Conservation (phyloP, 2,329 filamentous ascomycete species). For the Cladosporium sp. region DNA sequence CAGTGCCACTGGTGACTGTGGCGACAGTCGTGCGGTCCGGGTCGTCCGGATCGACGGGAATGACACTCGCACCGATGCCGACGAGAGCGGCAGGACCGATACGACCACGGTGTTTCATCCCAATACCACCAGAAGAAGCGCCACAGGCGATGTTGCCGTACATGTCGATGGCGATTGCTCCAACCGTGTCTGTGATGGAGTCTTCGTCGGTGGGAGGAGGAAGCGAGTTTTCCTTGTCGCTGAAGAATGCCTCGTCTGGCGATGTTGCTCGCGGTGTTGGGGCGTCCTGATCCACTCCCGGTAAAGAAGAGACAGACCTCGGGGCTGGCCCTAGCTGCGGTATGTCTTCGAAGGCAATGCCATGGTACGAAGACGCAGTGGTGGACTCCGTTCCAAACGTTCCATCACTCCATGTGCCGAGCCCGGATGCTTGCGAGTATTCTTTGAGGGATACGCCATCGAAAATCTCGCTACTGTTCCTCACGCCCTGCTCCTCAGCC, state of each 20-base stretch:
- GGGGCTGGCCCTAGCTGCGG: neutral
- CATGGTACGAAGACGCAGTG: neutral
- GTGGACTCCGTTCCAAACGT: neutral
- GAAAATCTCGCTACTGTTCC: neutral
- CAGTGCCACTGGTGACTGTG: slow-evolving; percentile 85
- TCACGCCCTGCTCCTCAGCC: slow-evolving; percentile 2
- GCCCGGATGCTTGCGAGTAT: neutral
- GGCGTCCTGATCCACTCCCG: neutral
- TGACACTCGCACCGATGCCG: slow-evolving; percentile 80
- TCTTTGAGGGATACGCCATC: neutral
- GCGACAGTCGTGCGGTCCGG: slow-evolving; percentile 65
- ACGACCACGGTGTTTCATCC: slow-evolving; percentile 93
- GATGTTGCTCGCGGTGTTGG: neutral
- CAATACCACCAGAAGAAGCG: slow-evolving; percentile 94
- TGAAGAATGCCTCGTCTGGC: slow-evolving; percentile 13
- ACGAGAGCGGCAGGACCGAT: slow-evolving; percentile 89
- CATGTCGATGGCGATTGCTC: slow-evolving; percentile 85
- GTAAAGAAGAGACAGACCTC: neutral
- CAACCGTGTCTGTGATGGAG: slow-evolving; percentile 86
- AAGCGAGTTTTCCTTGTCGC: neutral
- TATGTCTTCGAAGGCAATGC: neutral
- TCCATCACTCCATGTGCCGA: neutral
- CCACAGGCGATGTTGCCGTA: slow-evolving; percentile 85
- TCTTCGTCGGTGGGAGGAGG: slow-evolving; percentile 36
- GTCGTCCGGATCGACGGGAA: slow-evolving; percentile 70